Evolutionary conservation across 352 stramenopile genomes (phyloP).

Genomic region (Phytophthora constricta): DNA sequence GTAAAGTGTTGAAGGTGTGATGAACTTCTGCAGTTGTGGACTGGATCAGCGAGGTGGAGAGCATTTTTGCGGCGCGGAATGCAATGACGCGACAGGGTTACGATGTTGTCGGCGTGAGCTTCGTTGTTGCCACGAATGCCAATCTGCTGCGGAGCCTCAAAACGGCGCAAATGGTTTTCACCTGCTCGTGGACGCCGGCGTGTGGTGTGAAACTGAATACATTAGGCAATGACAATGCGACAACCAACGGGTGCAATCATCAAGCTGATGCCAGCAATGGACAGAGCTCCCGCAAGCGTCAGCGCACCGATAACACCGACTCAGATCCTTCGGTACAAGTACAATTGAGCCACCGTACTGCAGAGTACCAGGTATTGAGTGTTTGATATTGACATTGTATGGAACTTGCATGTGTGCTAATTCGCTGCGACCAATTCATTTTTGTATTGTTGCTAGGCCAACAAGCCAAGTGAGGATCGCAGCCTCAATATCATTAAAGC

Average conservation of each 20-base stretch:
- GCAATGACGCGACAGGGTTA: slow-evolving; percentile 44
- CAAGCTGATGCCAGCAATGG: slow-evolving; percentile 18
- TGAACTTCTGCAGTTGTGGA: slow-evolving; percentile 42
- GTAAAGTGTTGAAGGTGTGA: background rate
- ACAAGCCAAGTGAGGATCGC: slow-evolving; percentile 70
- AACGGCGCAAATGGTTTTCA: slow-evolving; percentile 42
- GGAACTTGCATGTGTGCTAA: background rate
- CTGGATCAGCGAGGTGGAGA: slow-evolving; percentile 59
- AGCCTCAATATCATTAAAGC: slow-evolving; percentile 60
- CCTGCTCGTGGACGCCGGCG: slow-evolving; percentile 59
- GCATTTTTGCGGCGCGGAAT: slow-evolving; percentile 50
- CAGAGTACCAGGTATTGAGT: slow-evolving; percentile 60
- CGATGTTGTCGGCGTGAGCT: slow-evolving; percentile 58
- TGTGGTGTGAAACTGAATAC: slow-evolving; percentile 37
- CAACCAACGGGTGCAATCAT: slow-evolving; percentile 8
- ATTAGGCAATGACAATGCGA: background rate
- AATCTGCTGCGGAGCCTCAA: slow-evolving; percentile 48
- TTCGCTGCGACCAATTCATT: background rate
- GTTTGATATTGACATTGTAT: background rate
- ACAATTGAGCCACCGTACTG: slow-evolving; percentile 45
- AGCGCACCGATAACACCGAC: slow-evolving; percentile 22
- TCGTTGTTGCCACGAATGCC: slow-evolving; percentile 51
- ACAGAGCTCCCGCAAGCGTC: slow-evolving; percentile 25
- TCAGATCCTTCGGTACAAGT: slow-evolving; percentile 29
- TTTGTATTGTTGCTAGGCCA: slow-evolving; percentile 40